These are phyloP conservation scores for Umbelopsis ramanniana DNA, from an alignment of 192 early-diverging fungal genomes.

Conservation along the genomic window DNA sequence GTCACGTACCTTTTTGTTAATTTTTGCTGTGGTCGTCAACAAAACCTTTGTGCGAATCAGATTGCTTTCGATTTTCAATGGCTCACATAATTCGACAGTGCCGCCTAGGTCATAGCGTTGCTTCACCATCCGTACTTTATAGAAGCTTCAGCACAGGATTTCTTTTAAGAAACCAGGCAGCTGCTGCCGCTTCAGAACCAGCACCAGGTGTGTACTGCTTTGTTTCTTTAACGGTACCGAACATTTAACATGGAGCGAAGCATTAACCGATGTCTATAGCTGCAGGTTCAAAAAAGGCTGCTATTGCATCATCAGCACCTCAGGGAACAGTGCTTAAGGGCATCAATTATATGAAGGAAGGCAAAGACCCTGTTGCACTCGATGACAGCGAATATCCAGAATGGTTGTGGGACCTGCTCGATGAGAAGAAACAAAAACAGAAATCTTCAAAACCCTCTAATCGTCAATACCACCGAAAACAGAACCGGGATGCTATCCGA, in stretches of 20 bases:
- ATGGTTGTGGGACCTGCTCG: slow-evolving; percentile 91
- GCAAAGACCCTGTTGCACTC: slow-evolving; percentile 82
- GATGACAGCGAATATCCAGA: slow-evolving; percentile 87
- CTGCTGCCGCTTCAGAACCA: neutral
- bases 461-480: slow-evolving; percentile 62
- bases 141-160: slow-evolving; percentile 4
- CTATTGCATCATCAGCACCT: slow-evolving; percentile 55
- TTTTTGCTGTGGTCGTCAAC: neutral
- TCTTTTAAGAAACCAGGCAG: slow-evolving; percentile 1
- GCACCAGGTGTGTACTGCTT: neutral
- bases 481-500: slow-evolving; percentile 66
- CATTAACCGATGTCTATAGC: neutral
- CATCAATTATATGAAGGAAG: slow-evolving; percentile 83
- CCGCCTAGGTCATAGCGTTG: neutral
- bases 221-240: too few species aligned
- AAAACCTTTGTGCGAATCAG: neutral
- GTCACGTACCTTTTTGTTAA: neutral
- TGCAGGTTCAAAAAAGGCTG: slow-evolving; percentile 3
- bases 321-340: slow-evolving; percentile 86
- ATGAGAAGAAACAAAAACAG: slow-evolving; percentile 54
- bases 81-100: slow-evolving; percentile 9
- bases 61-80: slow-evolving; percentile 4
- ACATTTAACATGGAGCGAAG: too few species aligned
- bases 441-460: slow-evolving; percentile 53
- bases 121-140: neutral